Base-by-base conservation (phyloP, 805 yeast genomes). In the Millerago galiae region DNA sequence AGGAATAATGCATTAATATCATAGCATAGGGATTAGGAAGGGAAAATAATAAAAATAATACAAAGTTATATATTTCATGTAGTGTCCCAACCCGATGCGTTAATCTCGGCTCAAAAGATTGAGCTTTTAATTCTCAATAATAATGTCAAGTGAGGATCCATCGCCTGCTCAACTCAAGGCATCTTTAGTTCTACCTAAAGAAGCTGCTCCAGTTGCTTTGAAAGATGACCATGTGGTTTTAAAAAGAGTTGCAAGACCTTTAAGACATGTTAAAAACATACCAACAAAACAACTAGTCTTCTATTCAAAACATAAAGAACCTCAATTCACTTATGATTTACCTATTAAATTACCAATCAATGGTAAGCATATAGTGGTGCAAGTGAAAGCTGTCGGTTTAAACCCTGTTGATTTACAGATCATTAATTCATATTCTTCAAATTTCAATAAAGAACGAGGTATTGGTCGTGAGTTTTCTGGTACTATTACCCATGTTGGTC, bases 381-480 rank as follows among this genome's bases (percentile, higher is more conserved):
- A 80, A 49, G 77, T 82, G 18, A 65, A 66, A 36, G 75, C 75
- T 44, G 79, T 77, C 2, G 75, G 83, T 1, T 62, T 85, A 31
- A 81, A 80, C 52, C 84, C 91, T 3, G 67, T 75, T 38, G 95
- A 84, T 54, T 54, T 80, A 50, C 71, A 79, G 44, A 74, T 82
- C 40, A 67, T 75, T 54, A 75, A 77, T 53, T 71, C 77, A 32
- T 79, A 77, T 52, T 56, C 68, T 14, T 59, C 69, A 21, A 75
- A 78, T 47, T 60, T 76, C 40, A 71, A 68, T 42, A 74, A 77
- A 33, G 75, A 72, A 44, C 72, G 77, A 49, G 89, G 90, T 8
- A 58, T 81, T 25, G 93, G 93, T 1, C 74, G 83, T 51, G 90
- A 82, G 49, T 84, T 74, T 58, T 65, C 78, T 18, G 95, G 95